These are phyloP conservation scores for Pyrenophora teres DNA, from an alignment of 2,329 filamentous ascomycete species.

Conservation along the genomic window DNA sequence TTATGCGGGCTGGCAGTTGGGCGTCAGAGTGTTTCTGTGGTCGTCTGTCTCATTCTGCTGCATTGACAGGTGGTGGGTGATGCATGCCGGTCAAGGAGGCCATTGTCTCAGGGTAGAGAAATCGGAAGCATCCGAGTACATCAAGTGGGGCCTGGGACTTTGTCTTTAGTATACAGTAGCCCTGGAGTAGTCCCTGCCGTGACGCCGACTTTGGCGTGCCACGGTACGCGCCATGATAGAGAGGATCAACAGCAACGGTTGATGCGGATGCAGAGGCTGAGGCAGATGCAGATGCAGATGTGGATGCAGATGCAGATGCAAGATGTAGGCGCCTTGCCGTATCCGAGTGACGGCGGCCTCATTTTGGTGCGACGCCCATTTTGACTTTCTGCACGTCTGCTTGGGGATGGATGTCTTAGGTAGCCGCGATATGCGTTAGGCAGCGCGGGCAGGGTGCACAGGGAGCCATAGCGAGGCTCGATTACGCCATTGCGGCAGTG, in stretches of 20 bases:
- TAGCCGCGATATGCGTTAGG: slow-evolving; percentile 30
- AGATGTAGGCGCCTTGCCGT: slow-evolving; percentile 21
- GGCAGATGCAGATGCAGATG: slow-evolving; percentile 9
- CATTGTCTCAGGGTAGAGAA: slow-evolving; percentile 27
- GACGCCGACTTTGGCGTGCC: slow-evolving; percentile 26
- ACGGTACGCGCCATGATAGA: slow-evolving; percentile 27
- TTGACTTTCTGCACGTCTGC: slow-evolving; percentile 14
- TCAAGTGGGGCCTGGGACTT: slow-evolving; percentile 27
- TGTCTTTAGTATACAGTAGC: slow-evolving; percentile 8
- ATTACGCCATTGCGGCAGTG: neutral
- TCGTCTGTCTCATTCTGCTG: slow-evolving; percentile 17
- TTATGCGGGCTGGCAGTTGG: slow-evolving; percentile 34
- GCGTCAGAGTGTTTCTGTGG: slow-evolving; percentile 29
- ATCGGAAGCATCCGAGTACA: slow-evolving; percentile 21
- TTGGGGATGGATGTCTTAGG: slow-evolving; percentile 33
- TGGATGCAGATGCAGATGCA: neutral
- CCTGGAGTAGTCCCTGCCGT: slow-evolving; percentile 6
- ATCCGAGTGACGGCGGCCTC: slow-evolving; percentile 15
- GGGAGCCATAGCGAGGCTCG: slow-evolving; percentile 17
- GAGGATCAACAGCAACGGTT: slow-evolving; percentile 33
- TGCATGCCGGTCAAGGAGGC: slow-evolving; percentile 32
- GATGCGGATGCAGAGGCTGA: slow-evolving; percentile 17
- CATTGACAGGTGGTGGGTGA: slow-evolving; percentile 21
- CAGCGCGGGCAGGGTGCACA: slow-evolving; percentile 29
- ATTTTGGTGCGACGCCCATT: slow-evolving; percentile 29